Conservation (phyloP, 1,284 basidiomycete species). For the Vanrija pseudolonga region DNA sequence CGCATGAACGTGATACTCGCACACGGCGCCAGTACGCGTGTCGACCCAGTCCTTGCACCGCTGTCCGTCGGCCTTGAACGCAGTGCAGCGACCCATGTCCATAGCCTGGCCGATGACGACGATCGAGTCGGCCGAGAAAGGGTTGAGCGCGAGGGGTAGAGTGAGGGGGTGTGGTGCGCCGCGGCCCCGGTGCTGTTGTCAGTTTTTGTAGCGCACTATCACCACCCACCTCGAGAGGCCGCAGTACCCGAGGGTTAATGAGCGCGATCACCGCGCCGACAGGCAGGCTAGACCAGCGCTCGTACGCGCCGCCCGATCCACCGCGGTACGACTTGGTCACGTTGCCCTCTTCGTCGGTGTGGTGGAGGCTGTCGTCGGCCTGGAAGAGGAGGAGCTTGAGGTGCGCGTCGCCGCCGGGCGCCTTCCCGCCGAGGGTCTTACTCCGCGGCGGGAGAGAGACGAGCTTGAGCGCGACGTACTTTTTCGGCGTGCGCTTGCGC, state of each 20-base stretch:
- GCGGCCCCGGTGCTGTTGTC: conserved; percentile 14
- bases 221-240: conserved; percentile 68
- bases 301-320: conserved; percentile 88
- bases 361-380: conserved; percentile 60
- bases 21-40: conserved; percentile 66
- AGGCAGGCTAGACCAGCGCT: conserved; percentile 69
- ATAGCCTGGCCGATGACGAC: conserved; percentile 78
- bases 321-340: conserved; percentile 65
- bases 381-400: conserved; percentile 84
- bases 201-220: neutral
- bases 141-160: conserved; percentile 83
- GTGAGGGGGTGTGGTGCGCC: conserved; percentile 62
- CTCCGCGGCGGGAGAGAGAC: conserved; percentile 58
- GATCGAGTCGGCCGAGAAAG: conserved; percentile 72
- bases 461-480: conserved; percentile 82
- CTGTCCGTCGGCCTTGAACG: conserved; percentile 71
- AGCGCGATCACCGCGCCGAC: conserved; percentile 87
- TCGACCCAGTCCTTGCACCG: conserved; percentile 83
- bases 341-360: conserved; percentile 48
- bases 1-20: conserved; percentile 81
- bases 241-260: conserved; percentile 80
- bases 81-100: conserved; percentile 79
- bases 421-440: conserved; percentile 58
- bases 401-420: conserved; percentile 71
- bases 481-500: conserved; percentile 43